Conservation (phyloP, 2,329 filamentous ascomycete genomes). For the Myotisia sp. region DNA sequence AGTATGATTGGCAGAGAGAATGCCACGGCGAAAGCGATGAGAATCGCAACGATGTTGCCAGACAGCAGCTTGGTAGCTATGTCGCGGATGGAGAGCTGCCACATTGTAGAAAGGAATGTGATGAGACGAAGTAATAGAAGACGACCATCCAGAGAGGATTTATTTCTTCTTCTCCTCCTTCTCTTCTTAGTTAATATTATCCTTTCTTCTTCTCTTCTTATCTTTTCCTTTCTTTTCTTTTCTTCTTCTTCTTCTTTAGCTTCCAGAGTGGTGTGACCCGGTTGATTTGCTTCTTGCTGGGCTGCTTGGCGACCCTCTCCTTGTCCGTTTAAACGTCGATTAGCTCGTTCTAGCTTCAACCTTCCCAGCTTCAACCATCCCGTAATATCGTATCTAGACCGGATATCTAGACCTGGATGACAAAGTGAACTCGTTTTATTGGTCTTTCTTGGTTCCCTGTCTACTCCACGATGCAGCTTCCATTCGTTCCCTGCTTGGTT, state of each 20-base stretch:
- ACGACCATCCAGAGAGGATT: too few species aligned
- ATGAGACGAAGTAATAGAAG: too few species aligned
- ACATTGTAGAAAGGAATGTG: slow-evolving; percentile 15
- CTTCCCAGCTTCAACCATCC: not conserved
- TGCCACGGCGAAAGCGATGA: slow-evolving; percentile 55
- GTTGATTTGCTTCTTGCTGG: not conserved
- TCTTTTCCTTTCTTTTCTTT: not conserved
- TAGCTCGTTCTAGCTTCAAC: not conserved
- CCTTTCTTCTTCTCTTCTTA: slow-evolving; percentile 1
- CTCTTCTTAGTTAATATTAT: slow-evolving; percentile 7
- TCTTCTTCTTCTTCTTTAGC: not conserved
- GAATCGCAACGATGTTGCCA: slow-evolving; percentile 36
- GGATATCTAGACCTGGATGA: too few species aligned
- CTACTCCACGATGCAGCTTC: not conserved
- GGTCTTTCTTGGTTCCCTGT: too few species aligned
- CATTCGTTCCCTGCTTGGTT: too few species aligned
- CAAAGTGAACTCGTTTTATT: too few species aligned
- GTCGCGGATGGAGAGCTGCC: slow-evolving; percentile 24
- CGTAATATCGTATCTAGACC: too few species aligned
- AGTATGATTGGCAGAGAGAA: slow-evolving; percentile 61
- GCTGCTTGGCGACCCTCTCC: too few species aligned
- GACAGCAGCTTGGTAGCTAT: slow-evolving; percentile 31
- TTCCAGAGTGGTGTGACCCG: not conserved
- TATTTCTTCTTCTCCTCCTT: not conserved
- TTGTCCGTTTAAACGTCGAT: not conserved